Percentiles rank a stretch among this genome's conserved stretches.
Evolutionary conservation across 2,329 filamentous ascomycete species (phyloP).

Genomic region (Raffaelea ambrosiae): DNA sequence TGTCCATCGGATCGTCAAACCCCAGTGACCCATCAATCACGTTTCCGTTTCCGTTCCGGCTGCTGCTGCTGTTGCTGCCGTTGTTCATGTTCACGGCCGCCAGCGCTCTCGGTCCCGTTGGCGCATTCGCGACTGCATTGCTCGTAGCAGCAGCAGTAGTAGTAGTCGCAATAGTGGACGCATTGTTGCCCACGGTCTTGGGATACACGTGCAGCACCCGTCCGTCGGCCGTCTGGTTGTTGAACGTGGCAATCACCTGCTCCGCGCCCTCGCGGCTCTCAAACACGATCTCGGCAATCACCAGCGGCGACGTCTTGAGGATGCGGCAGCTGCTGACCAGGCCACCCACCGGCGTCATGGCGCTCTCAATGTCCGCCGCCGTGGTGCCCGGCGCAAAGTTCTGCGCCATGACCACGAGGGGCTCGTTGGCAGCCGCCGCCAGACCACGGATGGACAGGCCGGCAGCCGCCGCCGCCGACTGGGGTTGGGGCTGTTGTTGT

Average conservation of each 20-base stretch:
- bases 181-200: constrained; percentile 37
- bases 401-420: constrained; percentile 64
- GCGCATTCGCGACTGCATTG: constrained; percentile 24
- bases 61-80: constrained; percentile 25
- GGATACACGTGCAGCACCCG: constrained; percentile 63
- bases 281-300: constrained; percentile 73
- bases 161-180: constrained; percentile 19
- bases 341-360: constrained; percentile 67
- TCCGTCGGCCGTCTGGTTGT: constrained; percentile 73
- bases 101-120: no score
- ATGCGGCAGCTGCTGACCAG: constrained; percentile 59
- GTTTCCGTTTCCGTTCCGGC: constrained; percentile 27
- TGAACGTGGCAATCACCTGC: constrained; percentile 65
- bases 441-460: constrained; percentile 67
- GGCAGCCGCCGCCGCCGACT: constrained; percentile 22
- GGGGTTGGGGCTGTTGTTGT: background rate
- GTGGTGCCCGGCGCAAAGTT: constrained; percentile 80
- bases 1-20: constrained; percentile 41
- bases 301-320: constrained; percentile 57
- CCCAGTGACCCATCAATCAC: constrained; percentile 46
- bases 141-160: constrained; percentile 18
- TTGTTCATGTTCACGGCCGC: constrained; percentile 20
- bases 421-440: constrained; percentile 39
- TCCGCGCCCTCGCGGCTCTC: constrained; percentile 64
- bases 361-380: constrained; percentile 73